Percentiles rank a stretch among this genome's conserved stretches.
Conservation (phyloP, 1,139 yeast species). For the Hyphopichia burtonii region DNA sequence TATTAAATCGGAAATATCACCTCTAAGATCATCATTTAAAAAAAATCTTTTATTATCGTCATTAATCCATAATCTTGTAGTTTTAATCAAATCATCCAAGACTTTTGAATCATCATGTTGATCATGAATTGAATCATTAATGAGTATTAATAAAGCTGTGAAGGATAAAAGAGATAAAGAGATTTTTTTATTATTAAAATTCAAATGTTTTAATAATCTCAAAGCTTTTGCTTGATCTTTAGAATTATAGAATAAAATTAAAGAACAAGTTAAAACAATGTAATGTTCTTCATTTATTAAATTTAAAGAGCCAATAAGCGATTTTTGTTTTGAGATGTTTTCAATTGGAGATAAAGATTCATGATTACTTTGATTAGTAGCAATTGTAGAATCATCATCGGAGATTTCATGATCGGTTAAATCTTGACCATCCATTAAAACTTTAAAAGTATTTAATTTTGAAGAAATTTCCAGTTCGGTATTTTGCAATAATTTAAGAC, state of each 20-base stretch:
- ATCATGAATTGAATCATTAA: conserved; percentile 21
- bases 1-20: conserved; percentile 29
- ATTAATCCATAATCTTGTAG: conserved; percentile 33
- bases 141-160: conserved; percentile 29
- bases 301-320: conserved; percentile 31
- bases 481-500: conserved; percentile 20
- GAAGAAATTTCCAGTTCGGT: conserved; percentile 18
- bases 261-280: conserved; percentile 28
- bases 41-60: conserved; percentile 17
- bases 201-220: conserved; percentile 27
- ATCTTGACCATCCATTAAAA: conserved; percentile 24
- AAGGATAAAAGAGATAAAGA: conserved; percentile 31
- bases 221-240: conserved; percentile 18
- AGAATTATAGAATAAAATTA: conserved; percentile 24
- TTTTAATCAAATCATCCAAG: conserved; percentile 29
- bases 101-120: conserved; percentile 10
- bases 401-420: conserved; percentile 29
- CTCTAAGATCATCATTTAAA: conserved; percentile 24
- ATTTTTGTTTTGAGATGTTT: conserved; percentile 9
- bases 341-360: background rate
- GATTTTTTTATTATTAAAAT: conserved; percentile 10
- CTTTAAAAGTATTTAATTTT: conserved; percentile 20
- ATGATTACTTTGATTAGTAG: background rate
- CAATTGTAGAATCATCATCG: conserved; percentile 6
- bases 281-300: conserved; percentile 36